These are phyloP conservation scores for Penicillium polonicum DNA, from an alignment of 2,329 filamentous ascomycete genomes.

Conservation along the genomic window DNA sequence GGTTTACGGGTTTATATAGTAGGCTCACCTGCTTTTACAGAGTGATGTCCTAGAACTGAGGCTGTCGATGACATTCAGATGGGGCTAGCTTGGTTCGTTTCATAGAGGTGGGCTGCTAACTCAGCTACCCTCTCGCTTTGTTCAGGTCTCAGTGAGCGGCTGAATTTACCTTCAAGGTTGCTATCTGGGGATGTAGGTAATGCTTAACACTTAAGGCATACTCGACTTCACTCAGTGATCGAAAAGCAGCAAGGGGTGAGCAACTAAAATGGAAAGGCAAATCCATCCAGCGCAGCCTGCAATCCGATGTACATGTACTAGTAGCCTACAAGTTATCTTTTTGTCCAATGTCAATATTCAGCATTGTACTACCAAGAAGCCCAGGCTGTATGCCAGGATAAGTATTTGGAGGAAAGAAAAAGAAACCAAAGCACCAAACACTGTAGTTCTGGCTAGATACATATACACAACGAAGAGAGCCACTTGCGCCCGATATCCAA, in stretches of 20 bases:
- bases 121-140: background rate
- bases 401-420: background rate
- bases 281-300: background rate
- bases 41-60: no score
- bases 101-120: background rate
- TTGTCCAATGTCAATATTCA: background rate
- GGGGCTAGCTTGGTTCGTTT: background rate
- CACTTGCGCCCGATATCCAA: background rate
- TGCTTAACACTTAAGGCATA: background rate
- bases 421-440: background rate
- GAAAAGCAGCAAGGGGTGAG: background rate
- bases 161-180: no score
- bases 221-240: background rate
- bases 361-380: background rate
- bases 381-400: background rate
- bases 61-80: background rate
- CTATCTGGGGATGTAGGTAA: no score
- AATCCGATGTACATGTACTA: background rate
- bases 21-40: no score
- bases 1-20: no score
- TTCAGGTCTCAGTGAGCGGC: background rate
- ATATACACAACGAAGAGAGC: background rate
- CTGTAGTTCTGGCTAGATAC: background rate
- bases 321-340: background rate
- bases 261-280: background rate